These are phyloP conservation scores for Euphorbia celastroides DNA, from an alignment of 441 rosid genomes.

Conservation along the genomic window DNA sequence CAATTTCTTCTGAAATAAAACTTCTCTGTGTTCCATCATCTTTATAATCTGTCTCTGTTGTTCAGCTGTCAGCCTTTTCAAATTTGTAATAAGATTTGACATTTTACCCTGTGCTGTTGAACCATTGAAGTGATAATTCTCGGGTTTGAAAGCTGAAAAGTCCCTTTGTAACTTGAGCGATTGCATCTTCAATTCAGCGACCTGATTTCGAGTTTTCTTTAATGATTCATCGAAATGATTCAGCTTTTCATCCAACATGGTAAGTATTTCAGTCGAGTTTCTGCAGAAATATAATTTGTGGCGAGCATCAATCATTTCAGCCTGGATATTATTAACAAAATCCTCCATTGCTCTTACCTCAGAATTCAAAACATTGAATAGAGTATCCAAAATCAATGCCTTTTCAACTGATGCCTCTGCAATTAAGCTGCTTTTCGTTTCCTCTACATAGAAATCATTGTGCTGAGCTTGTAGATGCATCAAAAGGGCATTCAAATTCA, in stretches of 20 bases:
- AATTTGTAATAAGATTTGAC: slow-evolving; percentile 30
- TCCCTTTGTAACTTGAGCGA: slow-evolving; percentile 52
- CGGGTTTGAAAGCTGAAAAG: slow-evolving; percentile 49
- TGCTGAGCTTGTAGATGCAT: slow-evolving; percentile 77
- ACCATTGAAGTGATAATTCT: slow-evolving; percentile 49
- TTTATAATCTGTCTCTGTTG: slow-evolving; percentile 54
- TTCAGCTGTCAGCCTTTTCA: slow-evolving; percentile 39
- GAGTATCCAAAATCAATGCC: slow-evolving; percentile 66
- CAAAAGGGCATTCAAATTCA: slow-evolving; percentile 59
- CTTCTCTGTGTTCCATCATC: slow-evolving; percentile 74
- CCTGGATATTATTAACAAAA: slow-evolving; percentile 57
- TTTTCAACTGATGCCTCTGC: slow-evolving; percentile 50
- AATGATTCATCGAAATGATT: slow-evolving; percentile 51
- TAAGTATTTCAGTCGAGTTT: slow-evolving; percentile 30
- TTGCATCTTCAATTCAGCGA: slow-evolving; percentile 64
- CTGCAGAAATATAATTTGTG: slow-evolving; percentile 55
- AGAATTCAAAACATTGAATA: slow-evolving; percentile 67
- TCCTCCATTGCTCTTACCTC: slow-evolving; percentile 69
- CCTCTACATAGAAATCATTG: slow-evolving; percentile 45
- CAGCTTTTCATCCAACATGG: slow-evolving; percentile 51
- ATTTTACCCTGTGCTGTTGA: slow-evolving; percentile 32
- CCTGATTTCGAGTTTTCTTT: slow-evolving; percentile 53
- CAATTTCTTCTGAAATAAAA: slow-evolving; percentile 68
- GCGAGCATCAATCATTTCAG: slow-evolving; percentile 57
- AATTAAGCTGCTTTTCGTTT: slow-evolving; percentile 28